phyloP scores from a whole-genome alignment of 2,329 filamentous ascomycete genomes.

The Emericellopsis atlantica region DNA sequence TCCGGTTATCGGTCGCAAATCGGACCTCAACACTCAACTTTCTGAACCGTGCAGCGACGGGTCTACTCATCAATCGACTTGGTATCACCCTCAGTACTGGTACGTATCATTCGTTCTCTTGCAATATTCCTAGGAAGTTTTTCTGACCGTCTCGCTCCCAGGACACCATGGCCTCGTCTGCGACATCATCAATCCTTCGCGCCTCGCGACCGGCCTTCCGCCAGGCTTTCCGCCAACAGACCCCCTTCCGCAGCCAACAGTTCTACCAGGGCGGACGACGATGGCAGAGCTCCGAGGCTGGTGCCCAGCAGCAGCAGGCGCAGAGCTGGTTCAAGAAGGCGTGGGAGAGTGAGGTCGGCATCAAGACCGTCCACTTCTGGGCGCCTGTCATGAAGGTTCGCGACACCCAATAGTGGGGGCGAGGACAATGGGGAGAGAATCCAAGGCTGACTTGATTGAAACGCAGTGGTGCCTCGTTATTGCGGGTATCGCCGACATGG shows the following conservation, averaged over 20 bases:
- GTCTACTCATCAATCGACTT: too few relatives aligned
- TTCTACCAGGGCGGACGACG: slow-evolving; percentile 29
- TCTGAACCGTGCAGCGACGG: too few relatives aligned
- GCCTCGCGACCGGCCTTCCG: slow-evolving; percentile 43
- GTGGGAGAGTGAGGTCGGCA: slow-evolving; percentile 69
- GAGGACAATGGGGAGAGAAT: not conserved
- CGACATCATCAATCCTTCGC: slow-evolving; percentile 19
- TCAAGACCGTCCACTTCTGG: slow-evolving; percentile 98
- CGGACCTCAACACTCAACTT: too few relatives aligned
- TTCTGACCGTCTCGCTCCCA: too few relatives aligned
- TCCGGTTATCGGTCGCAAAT: too few relatives aligned
- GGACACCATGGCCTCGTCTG: slow-evolving; percentile 24
- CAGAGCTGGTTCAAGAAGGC: slow-evolving; percentile 59
- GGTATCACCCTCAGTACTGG: too few relatives aligned
- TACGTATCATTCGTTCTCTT: too few relatives aligned
- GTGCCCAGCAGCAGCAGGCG: slow-evolving; percentile 29
- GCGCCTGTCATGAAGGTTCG: slow-evolving; percentile 77
- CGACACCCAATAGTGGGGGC: slow-evolving; percentile 1
- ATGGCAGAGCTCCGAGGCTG: slow-evolving; percentile 55
- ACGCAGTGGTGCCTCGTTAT: slow-evolving; percentile 82
- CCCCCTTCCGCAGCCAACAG: slow-evolving; percentile 29
- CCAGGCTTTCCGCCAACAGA: slow-evolving; percentile 24
- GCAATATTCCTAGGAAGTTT: too few relatives aligned
- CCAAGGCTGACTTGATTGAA: not conserved
- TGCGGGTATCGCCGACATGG: slow-evolving; percentile 83